phyloP scores from a whole-genome alignment of 2,329 filamentous ascomycete genomes.

The Aspergillus viridinutans region DNA sequence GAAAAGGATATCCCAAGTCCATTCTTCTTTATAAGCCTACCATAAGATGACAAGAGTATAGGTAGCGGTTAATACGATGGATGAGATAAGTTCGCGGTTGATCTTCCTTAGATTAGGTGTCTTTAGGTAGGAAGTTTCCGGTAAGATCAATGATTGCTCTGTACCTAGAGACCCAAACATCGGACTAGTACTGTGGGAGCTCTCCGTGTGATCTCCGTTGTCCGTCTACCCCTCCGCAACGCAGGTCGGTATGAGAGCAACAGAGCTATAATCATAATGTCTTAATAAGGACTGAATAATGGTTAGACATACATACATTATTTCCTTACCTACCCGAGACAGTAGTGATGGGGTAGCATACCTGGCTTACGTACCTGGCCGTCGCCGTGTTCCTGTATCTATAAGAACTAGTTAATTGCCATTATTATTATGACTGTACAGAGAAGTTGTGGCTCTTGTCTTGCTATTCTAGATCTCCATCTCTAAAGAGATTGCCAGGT shows the following conservation, averaged over 20 bases:
- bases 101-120: too few relatives aligned
- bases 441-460: too few relatives aligned
- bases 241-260: slow-evolving; percentile 4
- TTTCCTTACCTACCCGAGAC: neutral
- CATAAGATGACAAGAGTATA: too few relatives aligned
- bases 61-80: too few relatives aligned
- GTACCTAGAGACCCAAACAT: neutral
- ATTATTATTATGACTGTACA: too few relatives aligned
- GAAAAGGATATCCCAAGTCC: too few relatives aligned
- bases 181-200: neutral
- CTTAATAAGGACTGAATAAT: neutral
- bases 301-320: neutral
- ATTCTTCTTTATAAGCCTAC: too few relatives aligned
- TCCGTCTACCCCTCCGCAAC: neutral
- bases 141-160: neutral
- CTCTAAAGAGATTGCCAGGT: neutral
- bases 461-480: neutral
- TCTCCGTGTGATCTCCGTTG: slow-evolving; percentile 11
- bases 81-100: too few relatives aligned
- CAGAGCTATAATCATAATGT: neutral
- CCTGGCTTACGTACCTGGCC: too few relatives aligned
- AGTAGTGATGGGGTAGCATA: neutral
- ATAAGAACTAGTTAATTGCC: neutral
- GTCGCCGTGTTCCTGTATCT: neutral
- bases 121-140: neutral